These are phyloP conservation scores for Phaeosphaeria sp. DNA, from an alignment of 2,329 filamentous ascomycete genomes.

Conservation along the genomic window DNA sequence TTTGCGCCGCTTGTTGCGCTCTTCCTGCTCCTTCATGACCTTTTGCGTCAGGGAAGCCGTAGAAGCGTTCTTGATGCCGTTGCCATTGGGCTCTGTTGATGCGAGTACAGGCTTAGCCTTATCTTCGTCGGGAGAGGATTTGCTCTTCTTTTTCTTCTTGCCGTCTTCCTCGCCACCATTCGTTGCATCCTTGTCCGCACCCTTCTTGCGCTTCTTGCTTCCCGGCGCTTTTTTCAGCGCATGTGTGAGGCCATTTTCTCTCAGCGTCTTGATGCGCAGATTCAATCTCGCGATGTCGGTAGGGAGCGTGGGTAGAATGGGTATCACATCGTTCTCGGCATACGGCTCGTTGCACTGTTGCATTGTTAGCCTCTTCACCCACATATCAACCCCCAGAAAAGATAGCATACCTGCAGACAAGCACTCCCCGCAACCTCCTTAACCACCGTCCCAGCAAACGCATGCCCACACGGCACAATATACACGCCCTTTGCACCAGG, in stretches of 20 bases:
- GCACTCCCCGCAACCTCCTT: slow-evolving; percentile 75
- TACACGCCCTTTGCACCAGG: slow-evolving; percentile 83
- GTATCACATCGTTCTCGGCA: slow-evolving; percentile 76
- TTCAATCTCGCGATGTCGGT: slow-evolving; percentile 73
- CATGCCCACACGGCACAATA: slow-evolving; percentile 92
- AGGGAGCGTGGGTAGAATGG: slow-evolving; percentile 76
- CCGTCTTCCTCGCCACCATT: neutral
- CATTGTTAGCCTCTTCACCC: slow-evolving; percentile 15
- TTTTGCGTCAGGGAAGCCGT: slow-evolving; percentile 86
- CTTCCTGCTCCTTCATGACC: slow-evolving; percentile 86
- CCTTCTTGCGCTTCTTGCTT: slow-evolving; percentile 78
- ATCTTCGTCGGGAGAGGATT: slow-evolving; percentile 29
- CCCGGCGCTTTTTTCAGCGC: slow-evolving; percentile 80
- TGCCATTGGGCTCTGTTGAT: slow-evolving; percentile 17
- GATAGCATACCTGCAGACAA: slow-evolving; percentile 59
- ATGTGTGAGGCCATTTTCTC: slow-evolving; percentile 77
- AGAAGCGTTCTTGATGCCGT: slow-evolving; percentile 84
- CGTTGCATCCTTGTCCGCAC: slow-evolving; percentile 57
- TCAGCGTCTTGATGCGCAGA: slow-evolving; percentile 72
- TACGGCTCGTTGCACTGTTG: slow-evolving; percentile 77
- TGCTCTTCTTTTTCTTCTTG: slow-evolving; percentile 11
- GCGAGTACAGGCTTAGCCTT: slow-evolving; percentile 7
- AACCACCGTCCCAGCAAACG: slow-evolving; percentile 86
- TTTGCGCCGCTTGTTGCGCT: slow-evolving; percentile 79
- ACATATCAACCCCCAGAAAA: neutral